Conservation (phyloP, 129 eudicot genomes). For the Ambrosia artemisiifolia region DNA sequence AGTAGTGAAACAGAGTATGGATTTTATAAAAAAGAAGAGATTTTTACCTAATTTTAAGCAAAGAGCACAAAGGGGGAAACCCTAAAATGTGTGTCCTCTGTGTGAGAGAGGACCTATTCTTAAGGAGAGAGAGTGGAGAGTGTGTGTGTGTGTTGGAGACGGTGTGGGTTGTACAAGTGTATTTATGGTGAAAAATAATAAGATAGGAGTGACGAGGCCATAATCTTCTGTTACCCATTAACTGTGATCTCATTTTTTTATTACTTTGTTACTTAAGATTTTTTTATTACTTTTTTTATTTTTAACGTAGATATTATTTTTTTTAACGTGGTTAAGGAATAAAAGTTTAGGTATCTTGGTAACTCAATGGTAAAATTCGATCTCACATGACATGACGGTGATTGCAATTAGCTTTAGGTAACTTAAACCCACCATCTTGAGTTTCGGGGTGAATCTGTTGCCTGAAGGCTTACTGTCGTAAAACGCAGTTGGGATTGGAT, state of each 20-base stretch:
- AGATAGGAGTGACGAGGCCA: slow-evolving; percentile 20
- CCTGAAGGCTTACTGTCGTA: too few relatives aligned
- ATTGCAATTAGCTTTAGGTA: too few relatives aligned
- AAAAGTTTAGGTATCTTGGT: too few relatives aligned
- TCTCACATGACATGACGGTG: too few relatives aligned
- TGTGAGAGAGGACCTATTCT: background rate
- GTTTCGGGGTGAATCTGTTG: too few relatives aligned
- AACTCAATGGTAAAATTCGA: too few relatives aligned
- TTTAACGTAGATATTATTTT: background rate
- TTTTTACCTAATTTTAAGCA: background rate
- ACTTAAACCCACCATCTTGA: too few relatives aligned
- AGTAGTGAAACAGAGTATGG: background rate
- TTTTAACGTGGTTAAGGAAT: background rate
- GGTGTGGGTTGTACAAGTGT: slow-evolving; percentile 13
- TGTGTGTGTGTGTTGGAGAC: slow-evolving; percentile 2
- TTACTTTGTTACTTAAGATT: background rate
- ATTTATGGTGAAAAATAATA: slow-evolving; percentile 5
- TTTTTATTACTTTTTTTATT: background rate
- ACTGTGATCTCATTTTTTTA: background rate
- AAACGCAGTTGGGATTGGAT: too few relatives aligned
- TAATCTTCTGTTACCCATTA: slow-evolving; percentile 10
- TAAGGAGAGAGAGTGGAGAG: slow-evolving; percentile 1
- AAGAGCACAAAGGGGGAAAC: slow-evolving; percentile 15
- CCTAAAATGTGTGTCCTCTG: background rate
- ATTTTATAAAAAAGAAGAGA: background rate